Evolutionary conservation across 2,329 filamentous ascomycete species (phyloP).

Genomic region (Pestalotiopsis sp.): DNA sequence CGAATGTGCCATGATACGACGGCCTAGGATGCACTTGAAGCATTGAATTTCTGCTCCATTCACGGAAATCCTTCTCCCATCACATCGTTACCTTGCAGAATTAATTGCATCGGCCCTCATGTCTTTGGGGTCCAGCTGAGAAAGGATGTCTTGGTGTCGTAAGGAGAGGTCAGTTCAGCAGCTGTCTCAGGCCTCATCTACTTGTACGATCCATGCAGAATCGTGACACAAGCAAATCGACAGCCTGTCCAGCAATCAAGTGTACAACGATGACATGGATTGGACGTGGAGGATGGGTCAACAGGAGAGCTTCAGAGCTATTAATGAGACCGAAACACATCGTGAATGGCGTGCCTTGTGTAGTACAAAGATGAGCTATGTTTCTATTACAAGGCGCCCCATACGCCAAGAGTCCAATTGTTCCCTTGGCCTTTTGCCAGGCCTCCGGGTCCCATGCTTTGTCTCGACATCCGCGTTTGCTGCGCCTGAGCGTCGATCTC

Average conservation of each 20-base stretch:
- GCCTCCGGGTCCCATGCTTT: slow-evolving; percentile 65
- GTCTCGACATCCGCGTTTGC: slow-evolving; percentile 47
- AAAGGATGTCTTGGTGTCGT: not conserved
- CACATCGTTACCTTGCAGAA: not conserved
- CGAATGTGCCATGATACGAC: too few species aligned
- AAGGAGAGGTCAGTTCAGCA: not conserved
- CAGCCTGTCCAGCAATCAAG: not conserved
- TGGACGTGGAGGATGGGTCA: not conserved
- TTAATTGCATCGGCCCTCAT: not conserved
- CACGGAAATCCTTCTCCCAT: not conserved
- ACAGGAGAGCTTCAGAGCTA: not conserved
- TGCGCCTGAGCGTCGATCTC: slow-evolving; percentile 63
- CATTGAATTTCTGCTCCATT: too few species aligned
- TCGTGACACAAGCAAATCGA: not conserved
- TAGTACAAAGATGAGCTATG: not conserved
- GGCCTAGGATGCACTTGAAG: too few species aligned
- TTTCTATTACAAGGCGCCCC: slow-evolving; percentile 52
- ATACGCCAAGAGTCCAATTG: slow-evolving; percentile 66
- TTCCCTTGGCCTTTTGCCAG: slow-evolving; percentile 47
- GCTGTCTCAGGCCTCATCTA: not conserved
- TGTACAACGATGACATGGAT: not conserved
- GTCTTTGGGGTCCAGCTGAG: not conserved
- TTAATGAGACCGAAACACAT: not conserved
- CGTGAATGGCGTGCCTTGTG: not conserved
- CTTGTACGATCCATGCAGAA: not conserved